Conservation (phyloP, 2,329 filamentous ascomycete species). For the Zymoseptoria passerinii region DNA sequence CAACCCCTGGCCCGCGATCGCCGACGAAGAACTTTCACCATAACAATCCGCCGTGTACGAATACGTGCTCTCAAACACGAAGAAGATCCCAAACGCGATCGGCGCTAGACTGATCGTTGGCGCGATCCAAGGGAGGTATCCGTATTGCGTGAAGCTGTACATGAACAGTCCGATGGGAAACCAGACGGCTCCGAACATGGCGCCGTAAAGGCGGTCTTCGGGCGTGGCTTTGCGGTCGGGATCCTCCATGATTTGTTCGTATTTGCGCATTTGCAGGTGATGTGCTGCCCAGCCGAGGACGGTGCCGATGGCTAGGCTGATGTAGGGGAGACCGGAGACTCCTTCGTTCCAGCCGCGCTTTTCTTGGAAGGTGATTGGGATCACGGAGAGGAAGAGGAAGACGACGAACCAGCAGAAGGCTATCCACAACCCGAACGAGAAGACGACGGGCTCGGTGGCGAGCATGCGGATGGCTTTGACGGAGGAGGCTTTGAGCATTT, state of each 20-base stretch:
- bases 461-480: constrained; percentile 45
- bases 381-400: constrained; percentile 47
- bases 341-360: constrained; percentile 48
- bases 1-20: constrained; percentile 45
- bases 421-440: constrained; percentile 46
- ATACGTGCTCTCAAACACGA: constrained; percentile 42
- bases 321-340: constrained; percentile 43
- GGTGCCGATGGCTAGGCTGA: constrained; percentile 42
- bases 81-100: constrained; percentile 48
- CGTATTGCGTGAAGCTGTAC: constrained; percentile 48
- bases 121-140: constrained; percentile 41
- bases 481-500: constrained; percentile 41
- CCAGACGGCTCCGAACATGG: constrained; percentile 41
- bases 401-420: constrained; percentile 47
- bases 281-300: constrained; percentile 42
- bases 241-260: constrained; percentile 35
- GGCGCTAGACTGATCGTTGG: constrained; percentile 43
- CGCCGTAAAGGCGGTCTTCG: constrained; percentile 43
- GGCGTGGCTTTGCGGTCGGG: constrained; percentile 33
- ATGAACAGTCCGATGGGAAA: constrained; percentile 45
- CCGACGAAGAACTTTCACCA: constrained; percentile 37
- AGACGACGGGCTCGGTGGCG: constrained; percentile 42
- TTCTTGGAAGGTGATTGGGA: constrained; percentile 44
- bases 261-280: constrained; percentile 45
- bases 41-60: constrained; percentile 48